These are phyloP conservation scores for Moesziomyces sp. DNA, from an alignment of 1,284 basidiomycete genomes.

Conservation along the genomic window DNA sequence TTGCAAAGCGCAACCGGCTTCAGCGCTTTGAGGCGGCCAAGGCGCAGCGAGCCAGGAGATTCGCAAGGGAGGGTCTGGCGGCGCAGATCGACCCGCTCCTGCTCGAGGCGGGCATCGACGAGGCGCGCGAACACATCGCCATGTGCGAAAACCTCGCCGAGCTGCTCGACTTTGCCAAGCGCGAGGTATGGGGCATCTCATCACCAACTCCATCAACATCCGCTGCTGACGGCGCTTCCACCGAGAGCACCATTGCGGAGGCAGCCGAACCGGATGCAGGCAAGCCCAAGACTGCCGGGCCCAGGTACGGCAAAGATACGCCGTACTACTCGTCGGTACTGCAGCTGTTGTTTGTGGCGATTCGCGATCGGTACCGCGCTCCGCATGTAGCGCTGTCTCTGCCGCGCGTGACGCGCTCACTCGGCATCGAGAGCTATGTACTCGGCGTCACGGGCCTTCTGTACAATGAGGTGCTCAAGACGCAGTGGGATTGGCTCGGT, in stretches of 20 bases:
- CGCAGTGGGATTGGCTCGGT: conserved; percentile 54
- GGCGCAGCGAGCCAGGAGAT: conserved; percentile 18
- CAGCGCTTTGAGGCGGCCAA: conserved; percentile 21
- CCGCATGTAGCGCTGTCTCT: conserved; percentile 56
- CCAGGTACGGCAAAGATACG: conserved; percentile 50
- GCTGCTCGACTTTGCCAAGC: conserved; percentile 38
- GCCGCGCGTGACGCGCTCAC: conserved; percentile 29
- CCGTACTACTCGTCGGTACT: conserved; percentile 59
- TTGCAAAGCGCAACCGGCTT: conserved; percentile 31
- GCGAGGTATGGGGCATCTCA: conserved; percentile 43
- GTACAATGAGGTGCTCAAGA: conserved; percentile 58
- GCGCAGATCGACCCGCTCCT: conserved; percentile 27
- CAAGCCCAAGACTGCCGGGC: neutral
- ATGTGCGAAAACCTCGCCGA: conserved; percentile 46
- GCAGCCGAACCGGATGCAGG: neutral
- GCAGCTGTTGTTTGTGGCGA: conserved; percentile 55
- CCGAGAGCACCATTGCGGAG: neutral
- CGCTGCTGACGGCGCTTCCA: neutral
- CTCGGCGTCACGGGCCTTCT: conserved; percentile 59
- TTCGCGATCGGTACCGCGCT: conserved; percentile 51
- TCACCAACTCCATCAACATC: neutral
- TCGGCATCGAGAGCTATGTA: conserved; percentile 56
- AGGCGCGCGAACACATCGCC: conserved; percentile 40
- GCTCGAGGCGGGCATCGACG: conserved; percentile 48
- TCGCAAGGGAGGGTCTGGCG: conserved; percentile 38